Conservation (phyloP, 345 rosid genomes). For the Brassica nigra region DNA sequence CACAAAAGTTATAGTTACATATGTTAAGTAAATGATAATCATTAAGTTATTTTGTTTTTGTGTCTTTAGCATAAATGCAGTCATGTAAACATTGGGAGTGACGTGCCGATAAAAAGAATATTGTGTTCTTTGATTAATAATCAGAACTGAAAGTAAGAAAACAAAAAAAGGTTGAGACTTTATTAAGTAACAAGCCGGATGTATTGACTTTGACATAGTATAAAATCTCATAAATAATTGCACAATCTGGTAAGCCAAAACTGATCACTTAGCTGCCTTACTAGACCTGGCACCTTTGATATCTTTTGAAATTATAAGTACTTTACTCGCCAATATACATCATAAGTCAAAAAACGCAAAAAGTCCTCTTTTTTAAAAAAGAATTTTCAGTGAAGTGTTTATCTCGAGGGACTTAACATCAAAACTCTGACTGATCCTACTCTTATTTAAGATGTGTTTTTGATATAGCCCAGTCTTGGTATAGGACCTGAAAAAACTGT, state of each 20-base stretch:
- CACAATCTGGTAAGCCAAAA: constrained; percentile 85
- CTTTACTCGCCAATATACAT: constrained; percentile 50
- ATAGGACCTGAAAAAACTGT: constrained; percentile 47
- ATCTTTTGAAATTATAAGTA: constrained; percentile 72
- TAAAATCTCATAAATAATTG: constrained; percentile 57
- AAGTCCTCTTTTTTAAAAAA: no score
- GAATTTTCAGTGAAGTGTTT: not conserved
- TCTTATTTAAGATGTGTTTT: constrained; percentile 49
- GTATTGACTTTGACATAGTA: constrained; percentile 64
- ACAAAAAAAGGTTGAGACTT: constrained; percentile 29
- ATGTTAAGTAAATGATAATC: no score
- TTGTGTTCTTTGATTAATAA: not conserved
- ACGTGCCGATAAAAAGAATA: no score
- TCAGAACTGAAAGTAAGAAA: not conserved
- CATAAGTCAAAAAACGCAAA: not conserved
- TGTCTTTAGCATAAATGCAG: not conserved
- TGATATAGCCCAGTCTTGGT: constrained; percentile 51
- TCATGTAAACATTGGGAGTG: not conserved
- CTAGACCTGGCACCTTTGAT: constrained; percentile 71
- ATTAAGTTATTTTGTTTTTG: no score
- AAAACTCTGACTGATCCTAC: constrained; percentile 53
- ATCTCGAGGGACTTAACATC: constrained; percentile 85
- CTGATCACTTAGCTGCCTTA: constrained; percentile 64
- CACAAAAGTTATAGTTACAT: no score
- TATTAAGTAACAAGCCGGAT: constrained; percentile 67